Conservation (phyloP, 176 grass and related monocot species). For the Chloris gayana region DNA sequence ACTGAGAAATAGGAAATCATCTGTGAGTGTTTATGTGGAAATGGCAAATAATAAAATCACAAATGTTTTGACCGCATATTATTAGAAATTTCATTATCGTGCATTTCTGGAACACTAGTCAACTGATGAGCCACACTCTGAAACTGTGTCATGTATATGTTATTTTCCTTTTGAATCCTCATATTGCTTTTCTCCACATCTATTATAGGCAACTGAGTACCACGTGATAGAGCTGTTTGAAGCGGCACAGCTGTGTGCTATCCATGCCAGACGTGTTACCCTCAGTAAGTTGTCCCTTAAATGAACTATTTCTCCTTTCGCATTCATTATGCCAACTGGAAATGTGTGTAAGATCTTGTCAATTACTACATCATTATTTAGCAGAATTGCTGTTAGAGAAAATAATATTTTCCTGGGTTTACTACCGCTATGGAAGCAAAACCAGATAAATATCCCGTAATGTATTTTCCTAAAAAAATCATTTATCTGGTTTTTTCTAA, state of each 20-base stretch:
- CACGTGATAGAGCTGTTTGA: slow-evolving; percentile 58
- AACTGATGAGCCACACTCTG: neutral
- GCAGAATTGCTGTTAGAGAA: slow-evolving; percentile 12
- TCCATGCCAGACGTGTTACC: slow-evolving; percentile 69
- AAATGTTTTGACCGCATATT: neutral
- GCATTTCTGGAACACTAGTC: neutral
- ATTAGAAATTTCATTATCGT: neutral
- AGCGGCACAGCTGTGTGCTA: slow-evolving; percentile 54
- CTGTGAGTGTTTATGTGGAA: neutral
- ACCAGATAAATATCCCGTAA: too few species aligned
- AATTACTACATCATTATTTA: slow-evolving; percentile 8
- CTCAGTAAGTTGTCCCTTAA: slow-evolving; percentile 56
- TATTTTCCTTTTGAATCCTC: neutral
- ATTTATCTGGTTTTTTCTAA: neutral
- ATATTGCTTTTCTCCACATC: neutral
- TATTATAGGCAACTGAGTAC: slow-evolving; percentile 63
- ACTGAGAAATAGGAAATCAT: neutral
- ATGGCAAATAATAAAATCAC: neutral
- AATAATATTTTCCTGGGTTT: neutral
- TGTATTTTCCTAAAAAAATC: too few species aligned
- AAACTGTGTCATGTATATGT: neutral
- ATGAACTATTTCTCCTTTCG: slow-evolving; percentile 16
- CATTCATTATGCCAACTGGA: slow-evolving; percentile 15
- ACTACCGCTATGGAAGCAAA: too few species aligned
- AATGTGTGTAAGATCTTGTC: slow-evolving; percentile 6